phyloP scores from a whole-genome alignment of 805 yeast species.

The Yarrowia bubula region DNA sequence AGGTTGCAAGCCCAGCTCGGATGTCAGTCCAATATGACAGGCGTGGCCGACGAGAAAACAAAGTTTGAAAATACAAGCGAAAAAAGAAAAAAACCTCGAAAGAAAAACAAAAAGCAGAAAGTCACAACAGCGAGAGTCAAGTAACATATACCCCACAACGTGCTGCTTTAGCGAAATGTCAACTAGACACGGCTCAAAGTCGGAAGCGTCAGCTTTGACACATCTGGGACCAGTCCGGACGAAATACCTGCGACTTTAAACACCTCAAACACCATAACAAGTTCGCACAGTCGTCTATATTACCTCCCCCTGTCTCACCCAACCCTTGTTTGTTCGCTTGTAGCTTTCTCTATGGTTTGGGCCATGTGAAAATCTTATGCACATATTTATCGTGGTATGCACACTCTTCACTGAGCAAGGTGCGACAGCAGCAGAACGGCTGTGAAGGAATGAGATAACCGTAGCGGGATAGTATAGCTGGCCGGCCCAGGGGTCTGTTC shows the following conservation, averaged over 20 bases:
- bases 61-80: neutral
- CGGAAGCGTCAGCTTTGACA: too few relatives aligned
- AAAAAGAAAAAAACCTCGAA: neutral
- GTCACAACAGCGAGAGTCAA: too few relatives aligned
- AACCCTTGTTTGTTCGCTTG: conserved; percentile 10
- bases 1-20: neutral
- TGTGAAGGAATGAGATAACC: conserved; percentile 10
- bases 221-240: too few relatives aligned
- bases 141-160: too few relatives aligned
- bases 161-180: too few relatives aligned
- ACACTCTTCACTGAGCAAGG: neutral
- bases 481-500: too few relatives aligned
- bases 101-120: too few relatives aligned
- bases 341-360: neutral
- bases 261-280: too few relatives aligned
- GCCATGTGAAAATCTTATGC: conserved; percentile 25
- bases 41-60: neutral
- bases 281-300: too few relatives aligned
- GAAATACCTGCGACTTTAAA: too few relatives aligned
- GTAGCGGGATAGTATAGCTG: neutral
- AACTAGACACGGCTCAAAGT: too few relatives aligned
- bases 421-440: conserved; percentile 1
- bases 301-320: conserved; percentile 18
- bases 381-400: conserved; percentile 18
- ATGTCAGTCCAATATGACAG: neutral